Percentiles rank a stretch among this genome's conserved stretches.
Conservation (phyloP, 208 protist genomes). For the Leptomonas pyrrhocoris region DNA sequence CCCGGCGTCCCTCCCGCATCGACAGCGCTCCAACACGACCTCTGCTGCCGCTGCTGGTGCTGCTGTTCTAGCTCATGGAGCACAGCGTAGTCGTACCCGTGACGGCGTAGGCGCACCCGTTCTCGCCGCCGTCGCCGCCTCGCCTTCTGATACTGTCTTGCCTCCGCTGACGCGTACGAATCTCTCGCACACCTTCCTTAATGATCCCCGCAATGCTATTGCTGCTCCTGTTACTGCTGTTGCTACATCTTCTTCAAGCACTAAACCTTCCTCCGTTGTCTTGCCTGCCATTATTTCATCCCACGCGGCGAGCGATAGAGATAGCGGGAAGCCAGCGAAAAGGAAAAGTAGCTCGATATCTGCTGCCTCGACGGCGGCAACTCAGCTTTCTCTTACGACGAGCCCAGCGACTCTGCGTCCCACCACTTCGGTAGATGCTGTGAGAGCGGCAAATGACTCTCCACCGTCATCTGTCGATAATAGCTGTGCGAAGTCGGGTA, state of each 20-base stretch:
- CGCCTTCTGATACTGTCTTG: conserved; percentile 1
- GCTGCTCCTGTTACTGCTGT: background rate
- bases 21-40: too few species aligned
- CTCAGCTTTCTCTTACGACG: background rate
- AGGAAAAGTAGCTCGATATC: too few species aligned
- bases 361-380: too few species aligned
- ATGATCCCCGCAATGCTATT: background rate
- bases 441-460: background rate
- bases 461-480: background rate
- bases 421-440: background rate
- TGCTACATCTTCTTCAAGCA: background rate
- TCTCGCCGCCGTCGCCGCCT: background rate
- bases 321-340: too few species aligned
- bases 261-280: too few species aligned
- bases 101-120: too few species aligned
- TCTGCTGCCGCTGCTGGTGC: too few species aligned
- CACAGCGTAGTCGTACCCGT: too few species aligned
- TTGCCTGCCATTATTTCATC: too few species aligned
- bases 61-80: too few species aligned
- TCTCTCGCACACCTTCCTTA: background rate
- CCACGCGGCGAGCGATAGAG: too few species aligned
- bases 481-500: background rate
- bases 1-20: too few species aligned
- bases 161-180: conserved; percentile 16
- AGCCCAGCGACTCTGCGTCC: background rate